phyloP scores from a whole-genome alignment of 768 basidiomycete genomes.

The Tephrocybe sp. region DNA sequence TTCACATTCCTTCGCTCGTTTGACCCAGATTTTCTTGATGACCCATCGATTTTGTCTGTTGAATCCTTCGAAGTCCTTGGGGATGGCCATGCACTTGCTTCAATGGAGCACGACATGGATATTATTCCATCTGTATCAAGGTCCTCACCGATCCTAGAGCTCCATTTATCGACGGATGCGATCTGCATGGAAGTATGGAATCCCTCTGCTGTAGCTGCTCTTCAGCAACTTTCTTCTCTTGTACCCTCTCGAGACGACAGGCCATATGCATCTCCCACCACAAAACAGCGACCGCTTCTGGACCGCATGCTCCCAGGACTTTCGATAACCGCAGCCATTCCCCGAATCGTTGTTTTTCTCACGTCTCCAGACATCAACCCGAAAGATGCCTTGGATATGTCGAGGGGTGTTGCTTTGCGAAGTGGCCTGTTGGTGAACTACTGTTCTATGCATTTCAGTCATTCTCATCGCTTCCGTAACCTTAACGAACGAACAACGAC shows the following conservation, averaged over 20 bases:
- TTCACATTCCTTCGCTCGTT: slow-evolving; percentile 26
- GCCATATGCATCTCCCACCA: slow-evolving; percentile 1
- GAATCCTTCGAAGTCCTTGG: slow-evolving; percentile 52
- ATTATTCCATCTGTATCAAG: slow-evolving; percentile 39
- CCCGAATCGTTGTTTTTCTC: slow-evolving; percentile 61
- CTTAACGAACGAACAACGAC: slow-evolving; percentile 36
- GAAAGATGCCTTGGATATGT: slow-evolving; percentile 57
- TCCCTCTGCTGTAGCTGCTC: slow-evolving; percentile 48
- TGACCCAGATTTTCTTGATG: slow-evolving; percentile 39
- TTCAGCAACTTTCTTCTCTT: slow-evolving; percentile 48
- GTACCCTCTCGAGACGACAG: slow-evolving; percentile 23
- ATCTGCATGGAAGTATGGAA: slow-evolving; percentile 70
- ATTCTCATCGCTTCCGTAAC: slow-evolving; percentile 34
- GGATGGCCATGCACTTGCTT: slow-evolving; percentile 44
- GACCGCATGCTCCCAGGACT: slow-evolving; percentile 54
- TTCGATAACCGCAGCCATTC: slow-evolving; percentile 53
- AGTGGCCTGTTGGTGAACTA: slow-evolving; percentile 55
- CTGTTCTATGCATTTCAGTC: slow-evolving; percentile 44
- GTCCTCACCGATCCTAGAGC: slow-evolving; percentile 41
- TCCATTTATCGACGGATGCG: slow-evolving; percentile 52
- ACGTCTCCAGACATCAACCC: slow-evolving; percentile 84
- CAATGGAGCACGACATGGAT: slow-evolving; percentile 44
- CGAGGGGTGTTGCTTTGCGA: slow-evolving; percentile 64
- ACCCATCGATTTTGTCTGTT: slow-evolving; percentile 54
- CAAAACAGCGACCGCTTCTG: slow-evolving; percentile 25